phyloP scores from a whole-genome alignment of 805 yeast species.

The Clavispora fructus region DNA sequence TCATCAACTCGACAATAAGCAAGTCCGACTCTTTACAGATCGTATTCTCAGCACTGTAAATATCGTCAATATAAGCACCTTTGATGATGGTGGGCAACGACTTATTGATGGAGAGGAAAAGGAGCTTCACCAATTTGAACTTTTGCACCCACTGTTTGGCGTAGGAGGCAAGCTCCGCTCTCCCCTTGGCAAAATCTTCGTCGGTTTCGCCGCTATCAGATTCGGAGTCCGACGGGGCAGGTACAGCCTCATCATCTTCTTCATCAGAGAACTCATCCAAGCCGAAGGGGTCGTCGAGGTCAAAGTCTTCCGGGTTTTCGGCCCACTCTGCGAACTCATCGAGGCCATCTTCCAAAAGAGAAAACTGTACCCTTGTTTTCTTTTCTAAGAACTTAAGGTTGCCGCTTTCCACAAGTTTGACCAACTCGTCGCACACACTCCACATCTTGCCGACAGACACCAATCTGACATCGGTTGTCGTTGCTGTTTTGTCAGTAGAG shows the following conservation, averaged over 20 bases:
- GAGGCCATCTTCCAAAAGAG: conserved; percentile 55
- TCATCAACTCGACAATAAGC: conserved; percentile 51
- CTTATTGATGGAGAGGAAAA: conserved; percentile 54
- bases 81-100: conserved; percentile 45
- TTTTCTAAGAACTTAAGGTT: conserved; percentile 47
- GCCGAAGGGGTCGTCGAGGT: conserved; percentile 52
- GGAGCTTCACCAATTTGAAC: conserved; percentile 50
- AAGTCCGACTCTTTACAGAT: conserved; percentile 51
- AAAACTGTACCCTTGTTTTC: conserved; percentile 40
- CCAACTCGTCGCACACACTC: conserved; percentile 55
- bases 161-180: conserved; percentile 30
- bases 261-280: conserved; percentile 23
- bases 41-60: conserved; percentile 38
- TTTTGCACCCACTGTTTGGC: conserved; percentile 48
- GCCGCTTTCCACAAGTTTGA: conserved; percentile 41
- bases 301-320: conserved; percentile 48
- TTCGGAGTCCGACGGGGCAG: conserved; percentile 14
- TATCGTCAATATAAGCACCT: conserved; percentile 43
- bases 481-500: background rate
- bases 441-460: conserved; percentile 64
- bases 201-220: conserved; percentile 5
- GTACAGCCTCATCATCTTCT: conserved; percentile 17
- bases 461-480: conserved; percentile 38
- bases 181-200: conserved; percentile 3
- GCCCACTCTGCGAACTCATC: conserved; percentile 68